Evolutionary conservation across 2,329 filamentous ascomycete species (phyloP), one percentile per base, ranked within the genome.

Genomic region (Setomelanomma holmii): DNA sequence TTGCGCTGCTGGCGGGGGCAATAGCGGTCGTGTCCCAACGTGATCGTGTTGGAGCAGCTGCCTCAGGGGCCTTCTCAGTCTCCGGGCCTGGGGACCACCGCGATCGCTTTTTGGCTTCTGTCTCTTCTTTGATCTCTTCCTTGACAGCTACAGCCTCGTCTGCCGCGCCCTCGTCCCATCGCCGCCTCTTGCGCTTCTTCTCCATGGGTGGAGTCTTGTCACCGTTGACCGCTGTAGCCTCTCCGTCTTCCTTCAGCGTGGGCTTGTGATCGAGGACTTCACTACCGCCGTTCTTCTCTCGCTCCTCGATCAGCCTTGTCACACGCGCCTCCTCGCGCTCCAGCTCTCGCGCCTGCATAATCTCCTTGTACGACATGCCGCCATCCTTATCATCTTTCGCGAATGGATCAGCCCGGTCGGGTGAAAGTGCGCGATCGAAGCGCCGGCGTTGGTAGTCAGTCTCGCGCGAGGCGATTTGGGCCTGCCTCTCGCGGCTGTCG

Each of bases 401-500:
- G 69, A 96, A 96, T 23, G 91, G 88, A 72, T 96, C 92, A 56
- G 88, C 90, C 68, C 91, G 87, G 7, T 90, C 92, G 4, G 93
- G 92, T 19, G 91, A 95, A 58, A 98, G 82, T 40, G 75, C 69
- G 56, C 95, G 91, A 73, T 96, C 88, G 75, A 96, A 96, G 53
- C 93, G 87, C 61, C 93, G 90, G 78, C 96, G 96, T 78, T 99
- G 96, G 74, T 99, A 99, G 71, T 98, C 93, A 58, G 92, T 96
- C 80, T 98, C 93, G 68, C 95, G 89, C 72, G 96, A 93, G 55
- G 88, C 83, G 70, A 99, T 98, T 66, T 93, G 88, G 51, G 89
- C 92, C 74, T 91, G 90, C 78, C 93, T 90, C 80, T 98, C 95
- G 63, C 88, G 86, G 39, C 89, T 90, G 44, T 92, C 83, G 57